Evolutionary conservation across 164 flowering plant genomes (phyloP), one percentile per base, ranked within the genome.

Genomic region (Nymphaea colorata): DNA sequence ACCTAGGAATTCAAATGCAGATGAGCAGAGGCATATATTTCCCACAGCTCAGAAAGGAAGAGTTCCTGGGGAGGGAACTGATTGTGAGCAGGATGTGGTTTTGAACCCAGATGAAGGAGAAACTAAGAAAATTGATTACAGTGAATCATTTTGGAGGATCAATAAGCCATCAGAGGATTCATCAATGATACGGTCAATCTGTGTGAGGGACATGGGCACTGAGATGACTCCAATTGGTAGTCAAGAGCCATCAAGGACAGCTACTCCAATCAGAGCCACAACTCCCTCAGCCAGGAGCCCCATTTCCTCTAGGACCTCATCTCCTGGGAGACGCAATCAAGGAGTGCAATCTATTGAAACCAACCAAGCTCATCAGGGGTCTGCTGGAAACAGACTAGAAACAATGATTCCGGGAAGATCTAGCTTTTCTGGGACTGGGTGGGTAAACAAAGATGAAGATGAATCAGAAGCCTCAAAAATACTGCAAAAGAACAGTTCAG

Each of bases 201-300:
- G 86, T 69, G 85, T 93, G 74, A 86, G 98, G 75, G 98, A 93
- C 66, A 93, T 89, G 96, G 98, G 98, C 64, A 93, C 98, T 2
- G 97, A 93, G 77, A 93, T 93, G 98, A 93, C 96, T 12, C 98
- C 98, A 6, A 85, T 85, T 42, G 89, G 91, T 6, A 93, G 98
- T 76, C 91, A 82, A 66, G 97, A 93, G 78, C 98, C 96, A 64
- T 90, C 98, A 53, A 85, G 98, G 67, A 82, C 96, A 5, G 86
- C 83, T 3, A 93, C 98, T 3, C 98, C 98, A 0, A 69, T 93
- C 6, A 79, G 93, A 77, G 86, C 86, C 59, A 79, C 82, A 0
- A 87, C 94, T n/a, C 92, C 94, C 2, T 82, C 70, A 6, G 76
- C 78, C 6, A 74, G 83, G 16, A 89, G 97, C 68, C 98, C 98